Evolutionary conservation across 257 asterid species (phyloP).

Genomic region (Parsonsia alboflavescens): DNA sequence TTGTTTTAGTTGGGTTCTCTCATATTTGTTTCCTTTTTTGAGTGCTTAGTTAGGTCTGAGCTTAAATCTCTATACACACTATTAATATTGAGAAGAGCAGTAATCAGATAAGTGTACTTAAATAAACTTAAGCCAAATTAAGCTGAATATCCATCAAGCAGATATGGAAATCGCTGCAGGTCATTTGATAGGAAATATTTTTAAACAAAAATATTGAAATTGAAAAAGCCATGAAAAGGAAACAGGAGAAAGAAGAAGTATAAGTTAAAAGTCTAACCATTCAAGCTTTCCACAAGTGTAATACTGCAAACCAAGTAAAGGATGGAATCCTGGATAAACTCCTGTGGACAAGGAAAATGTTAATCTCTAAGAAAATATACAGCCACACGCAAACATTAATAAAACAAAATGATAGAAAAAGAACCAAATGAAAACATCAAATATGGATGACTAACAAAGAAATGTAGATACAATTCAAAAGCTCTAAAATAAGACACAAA

Average conservation of each 20-base stretch:
- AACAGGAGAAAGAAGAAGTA: background rate
- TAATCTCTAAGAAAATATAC: background rate
- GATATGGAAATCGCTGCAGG: background rate
- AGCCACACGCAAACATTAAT: background rate
- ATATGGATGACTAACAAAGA: background rate
- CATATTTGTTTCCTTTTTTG: background rate
- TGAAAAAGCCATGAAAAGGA: too few relatives aligned
- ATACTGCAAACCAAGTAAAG: conserved; percentile 83
- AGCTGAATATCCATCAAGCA: background rate
- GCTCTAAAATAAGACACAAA: background rate
- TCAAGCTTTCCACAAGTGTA: conserved; percentile 87
- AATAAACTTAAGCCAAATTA: background rate
- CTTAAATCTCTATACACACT: background rate
- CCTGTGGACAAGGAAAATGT: conserved; percentile 36
- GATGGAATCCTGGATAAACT: conserved; percentile 67
- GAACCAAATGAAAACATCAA: background rate
- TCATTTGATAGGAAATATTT: background rate
- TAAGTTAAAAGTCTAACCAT: conserved; percentile 48
- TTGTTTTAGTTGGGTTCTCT: background rate
- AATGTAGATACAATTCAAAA: background rate
- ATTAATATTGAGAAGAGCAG: background rate
- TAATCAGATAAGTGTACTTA: background rate
- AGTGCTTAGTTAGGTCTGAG: background rate
- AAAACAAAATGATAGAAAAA: background rate
- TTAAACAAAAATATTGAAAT: background rate